Evolutionary conservation across 495 filamentous ascomycete genomes (phyloP).

Genomic region (Neurospora sp.): DNA sequence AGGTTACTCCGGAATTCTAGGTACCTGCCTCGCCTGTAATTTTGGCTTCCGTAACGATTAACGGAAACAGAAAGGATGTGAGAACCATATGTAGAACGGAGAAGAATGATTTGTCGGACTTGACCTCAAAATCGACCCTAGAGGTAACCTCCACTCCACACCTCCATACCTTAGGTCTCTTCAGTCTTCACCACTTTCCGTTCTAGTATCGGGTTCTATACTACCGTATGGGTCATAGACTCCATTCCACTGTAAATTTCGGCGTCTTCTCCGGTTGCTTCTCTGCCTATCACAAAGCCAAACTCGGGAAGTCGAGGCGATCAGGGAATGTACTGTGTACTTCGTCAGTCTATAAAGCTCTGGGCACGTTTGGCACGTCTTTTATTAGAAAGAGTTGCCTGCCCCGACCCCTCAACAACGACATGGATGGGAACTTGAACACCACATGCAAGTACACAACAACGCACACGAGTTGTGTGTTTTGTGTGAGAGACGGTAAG

Average conservation of each 20-base stretch:
- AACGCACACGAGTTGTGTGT: background rate
- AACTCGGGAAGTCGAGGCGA: background rate
- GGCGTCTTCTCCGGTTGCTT: background rate
- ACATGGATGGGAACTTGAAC: background rate
- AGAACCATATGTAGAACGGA: background rate
- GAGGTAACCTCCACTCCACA: background rate
- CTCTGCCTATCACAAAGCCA: background rate
- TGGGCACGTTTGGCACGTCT: background rate
- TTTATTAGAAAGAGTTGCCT: background rate
- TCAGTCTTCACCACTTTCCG: background rate
- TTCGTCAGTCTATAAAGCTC: background rate
- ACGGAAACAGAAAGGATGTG: background rate
- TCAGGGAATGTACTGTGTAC: background rate
- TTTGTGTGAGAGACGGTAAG: background rate
- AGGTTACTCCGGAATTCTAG: background rate
- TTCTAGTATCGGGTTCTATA: background rate
- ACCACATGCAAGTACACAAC: background rate
- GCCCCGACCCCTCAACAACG: background rate
- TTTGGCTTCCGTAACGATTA: background rate
- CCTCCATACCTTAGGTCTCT: background rate
- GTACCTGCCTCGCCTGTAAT: background rate
- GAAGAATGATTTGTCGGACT: background rate
- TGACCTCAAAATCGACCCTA: background rate
- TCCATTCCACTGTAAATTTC: background rate
- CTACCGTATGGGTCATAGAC: background rate